These are phyloP conservation scores for Anastatica hierochuntica DNA, from an alignment of 345 rosid genomes.

Conservation along the genomic window DNA sequence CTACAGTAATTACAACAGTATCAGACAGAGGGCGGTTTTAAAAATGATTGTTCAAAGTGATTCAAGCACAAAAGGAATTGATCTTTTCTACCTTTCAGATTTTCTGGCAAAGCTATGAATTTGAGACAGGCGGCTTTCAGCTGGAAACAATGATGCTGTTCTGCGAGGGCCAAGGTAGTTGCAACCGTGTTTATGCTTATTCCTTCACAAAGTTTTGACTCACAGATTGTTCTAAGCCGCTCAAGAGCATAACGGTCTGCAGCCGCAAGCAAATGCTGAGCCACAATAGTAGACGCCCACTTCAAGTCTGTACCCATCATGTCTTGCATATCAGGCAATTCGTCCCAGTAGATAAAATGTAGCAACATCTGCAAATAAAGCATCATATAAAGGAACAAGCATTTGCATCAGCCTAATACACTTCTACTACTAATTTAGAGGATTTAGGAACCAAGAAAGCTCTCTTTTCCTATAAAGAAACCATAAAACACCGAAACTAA, in stretches of 20 bases:
- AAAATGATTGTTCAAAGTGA: not conserved
- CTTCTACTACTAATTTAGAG: no score
- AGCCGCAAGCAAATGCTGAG: conserved; percentile 78
- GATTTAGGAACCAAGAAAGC: no score
- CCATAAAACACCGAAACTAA: no score
- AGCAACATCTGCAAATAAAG: conserved; percentile 67
- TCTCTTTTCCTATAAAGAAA: no score
- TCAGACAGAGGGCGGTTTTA: not conserved
- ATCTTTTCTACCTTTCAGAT: conserved; percentile 42
- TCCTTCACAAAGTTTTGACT: conserved; percentile 57
- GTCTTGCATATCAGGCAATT: conserved; percentile 59
- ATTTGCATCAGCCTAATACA: no score
- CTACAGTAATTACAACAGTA: conserved; percentile 22
- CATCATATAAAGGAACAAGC: no score
- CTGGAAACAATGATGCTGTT: conserved; percentile 70
- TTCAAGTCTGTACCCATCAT: conserved; percentile 47
- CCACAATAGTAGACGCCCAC: conserved; percentile 58
- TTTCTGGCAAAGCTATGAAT: conserved; percentile 47
- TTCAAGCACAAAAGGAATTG: not conserved
- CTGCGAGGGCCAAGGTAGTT: conserved; percentile 70
- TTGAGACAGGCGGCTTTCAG: conserved; percentile 69
- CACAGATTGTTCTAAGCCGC: conserved; percentile 60
- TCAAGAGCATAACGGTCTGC: conserved; percentile 77
- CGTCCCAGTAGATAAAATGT: conserved; percentile 77
- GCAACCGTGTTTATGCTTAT: conserved; percentile 69